Evolutionary conservation across 1,139 yeast genomes (phyloP).

Genomic region (Yarrowia galli): DNA sequence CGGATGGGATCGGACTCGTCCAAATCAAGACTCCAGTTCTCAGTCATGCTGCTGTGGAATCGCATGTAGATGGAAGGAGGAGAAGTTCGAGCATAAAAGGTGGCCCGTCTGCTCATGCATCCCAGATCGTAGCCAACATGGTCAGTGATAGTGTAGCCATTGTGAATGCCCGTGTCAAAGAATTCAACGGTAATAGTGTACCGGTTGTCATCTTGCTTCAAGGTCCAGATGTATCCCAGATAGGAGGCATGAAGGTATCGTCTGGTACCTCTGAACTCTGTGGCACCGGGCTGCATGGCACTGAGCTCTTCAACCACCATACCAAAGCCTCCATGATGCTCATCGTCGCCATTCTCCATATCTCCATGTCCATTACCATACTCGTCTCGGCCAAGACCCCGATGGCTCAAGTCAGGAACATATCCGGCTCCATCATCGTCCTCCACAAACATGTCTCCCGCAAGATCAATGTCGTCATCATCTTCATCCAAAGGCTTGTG

Average conservation of each 20-base stretch:
- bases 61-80: slow-evolving; percentile 47
- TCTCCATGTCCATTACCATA: slow-evolving; percentile 3
- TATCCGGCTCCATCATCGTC: slow-evolving; percentile 67
- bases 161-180: slow-evolving; percentile 78
- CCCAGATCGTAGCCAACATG: slow-evolving; percentile 74
- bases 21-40: slow-evolving; percentile 52
- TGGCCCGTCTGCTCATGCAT: slow-evolving; percentile 70
- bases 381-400: slow-evolving; percentile 27
- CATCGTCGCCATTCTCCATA: slow-evolving; percentile 24
- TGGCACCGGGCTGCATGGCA: slow-evolving; percentile 77
- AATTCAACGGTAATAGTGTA: slow-evolving; percentile 84
- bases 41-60: slow-evolving; percentile 49
- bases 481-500: slow-evolving; percentile 44
- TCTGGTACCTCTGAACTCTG: slow-evolving; percentile 78
- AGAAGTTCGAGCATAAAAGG: slow-evolving; percentile 61
- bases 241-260: slow-evolving; percentile 83
- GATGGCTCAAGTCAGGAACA: slow-evolving; percentile 41
- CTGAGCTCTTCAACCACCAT: slow-evolving; percentile 40
- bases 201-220: slow-evolving; percentile 60
- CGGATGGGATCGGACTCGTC: slow-evolving; percentile 58
- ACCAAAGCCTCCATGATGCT: slow-evolving; percentile 35
- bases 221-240: slow-evolving; percentile 84
- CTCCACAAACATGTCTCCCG: slow-evolving; percentile 56
- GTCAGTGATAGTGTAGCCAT: slow-evolving; percentile 89
- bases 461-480: slow-evolving; percentile 43